Base-by-base conservation (phyloP, 176 grass and related monocot genomes). In the Bolboschoenus planiculmis region DNA sequence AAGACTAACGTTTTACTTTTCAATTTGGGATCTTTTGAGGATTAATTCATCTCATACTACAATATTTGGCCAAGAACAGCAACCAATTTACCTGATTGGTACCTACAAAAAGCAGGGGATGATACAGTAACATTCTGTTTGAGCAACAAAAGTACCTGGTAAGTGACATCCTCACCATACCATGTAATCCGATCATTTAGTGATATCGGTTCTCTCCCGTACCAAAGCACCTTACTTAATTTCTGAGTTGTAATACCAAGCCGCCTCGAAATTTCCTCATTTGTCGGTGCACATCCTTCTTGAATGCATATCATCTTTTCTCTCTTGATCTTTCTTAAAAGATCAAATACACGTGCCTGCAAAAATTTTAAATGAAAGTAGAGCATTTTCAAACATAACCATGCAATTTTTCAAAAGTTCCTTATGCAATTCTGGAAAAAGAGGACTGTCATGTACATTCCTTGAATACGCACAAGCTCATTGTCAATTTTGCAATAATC, bases 291-390 rank as follows among this genome's bases (percentile, higher is more conserved):
- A 80, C 84, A 82, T 73, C 95, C 90, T 85, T 94, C 92, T 88
- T 85, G 78, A 86, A 91, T 86, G 74, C 83, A 94, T 29, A 89
- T 55, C 85, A 83, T 83, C 74, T 87, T 92, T 10, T 90, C 95
- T 80, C 79, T 90, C 24, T 85, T 87, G 1, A 94, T 90, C 75
- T 86, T 97, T 76, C 68, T 93, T 67, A 90, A 55, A 84, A 89
- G 86, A 4, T 87, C 92, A 80, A 86, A 93, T 0, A 92, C 90
- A 63, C 90, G 90, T 81, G 87, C 87, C 95, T 97, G 90, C 42
- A 80, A 86, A 2, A 46, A 70, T 53, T 6, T 2, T 29, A 70
- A 27, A 60, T 46, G 26, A 13, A 81, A 62, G 31, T 35, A 85
- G 51, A 10, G 62, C 20, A 56, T 60, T n/a, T 57, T 1, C 1